Evolutionary conservation across 768 basidiomycete genomes (phyloP).

Genomic region (Daedaleopsis sinensis): DNA sequence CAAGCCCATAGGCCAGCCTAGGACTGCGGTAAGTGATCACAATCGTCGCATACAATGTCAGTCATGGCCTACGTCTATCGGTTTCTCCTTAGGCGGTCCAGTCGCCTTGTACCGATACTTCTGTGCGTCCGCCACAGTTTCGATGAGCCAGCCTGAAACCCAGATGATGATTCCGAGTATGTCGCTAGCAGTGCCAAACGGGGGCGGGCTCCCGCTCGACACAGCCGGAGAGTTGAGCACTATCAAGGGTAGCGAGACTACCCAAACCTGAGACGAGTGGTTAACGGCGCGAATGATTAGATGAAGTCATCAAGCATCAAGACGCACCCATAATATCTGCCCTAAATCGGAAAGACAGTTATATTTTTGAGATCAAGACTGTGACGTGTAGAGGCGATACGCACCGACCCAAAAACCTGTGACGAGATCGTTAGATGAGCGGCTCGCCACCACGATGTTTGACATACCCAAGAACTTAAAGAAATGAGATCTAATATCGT

Average conservation of each 20-base stretch:
- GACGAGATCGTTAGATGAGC: not conserved
- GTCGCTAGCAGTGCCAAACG: slow-evolving; percentile 64
- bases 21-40: not conserved
- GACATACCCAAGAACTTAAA: slow-evolving; percentile 60
- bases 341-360: slow-evolving; percentile 29
- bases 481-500: slow-evolving; percentile 66
- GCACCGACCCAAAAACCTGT: slow-evolving; percentile 59
- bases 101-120: slow-evolving; percentile 61
- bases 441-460: not conserved
- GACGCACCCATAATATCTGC: slow-evolving; percentile 60
- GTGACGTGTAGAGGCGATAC: slow-evolving; percentile 5
- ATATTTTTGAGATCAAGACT: not conserved
- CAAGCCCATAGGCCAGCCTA: slow-evolving; percentile 57
- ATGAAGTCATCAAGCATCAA: too few relatives aligned
- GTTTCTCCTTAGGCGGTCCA: slow-evolving; percentile 51
- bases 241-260: slow-evolving; percentile 61
- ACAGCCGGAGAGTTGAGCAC: slow-evolving; percentile 72
- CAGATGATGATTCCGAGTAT: slow-evolving; percentile 66
- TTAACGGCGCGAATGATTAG: slow-evolving; percentile 15
- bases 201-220: slow-evolving; percentile 55
- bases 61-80: slow-evolving; percentile 42
- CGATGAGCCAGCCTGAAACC: slow-evolving; percentile 58
- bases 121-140: slow-evolving; percentile 58
- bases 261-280: slow-evolving; percentile 38
- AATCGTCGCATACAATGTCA: not conserved